phyloP scores from a whole-genome alignment of 2,329 filamentous ascomycete species.

The Calonectria ilicicola region DNA sequence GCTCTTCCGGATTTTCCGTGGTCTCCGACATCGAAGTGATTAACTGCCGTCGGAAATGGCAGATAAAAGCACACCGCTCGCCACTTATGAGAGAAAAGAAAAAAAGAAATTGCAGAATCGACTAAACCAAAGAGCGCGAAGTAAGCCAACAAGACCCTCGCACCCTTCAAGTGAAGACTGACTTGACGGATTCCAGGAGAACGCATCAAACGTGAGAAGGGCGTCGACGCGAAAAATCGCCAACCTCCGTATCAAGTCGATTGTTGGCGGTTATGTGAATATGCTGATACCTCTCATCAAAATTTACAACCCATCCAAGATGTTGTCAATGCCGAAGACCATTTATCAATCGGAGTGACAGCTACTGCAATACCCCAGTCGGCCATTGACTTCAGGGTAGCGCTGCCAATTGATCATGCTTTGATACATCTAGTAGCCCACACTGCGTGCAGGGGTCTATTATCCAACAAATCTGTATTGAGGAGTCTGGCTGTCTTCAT shows the following conservation, averaged over 20 bases:
- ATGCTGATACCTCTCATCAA: not conserved
- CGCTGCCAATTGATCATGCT: conserved; percentile 18
- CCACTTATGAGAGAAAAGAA: conserved; percentile 12
- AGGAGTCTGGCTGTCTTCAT: not conserved
- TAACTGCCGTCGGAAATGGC: not conserved
- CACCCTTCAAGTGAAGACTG: not conserved
- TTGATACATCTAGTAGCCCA: conserved; percentile 26
- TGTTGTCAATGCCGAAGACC: no score
- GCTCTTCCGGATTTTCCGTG: no score
- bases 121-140: conserved; percentile 30
- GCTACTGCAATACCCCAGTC: no score
- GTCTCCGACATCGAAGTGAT: not conserved
- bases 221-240: not conserved
- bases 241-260: conserved; percentile 22
- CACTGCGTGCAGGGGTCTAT: conserved; percentile 28
- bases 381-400: rapidly evolving
- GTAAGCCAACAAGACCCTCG: conserved; percentile 7
- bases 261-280: conserved; percentile 23
- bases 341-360: not conserved
- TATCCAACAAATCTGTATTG: conserved; percentile 24
- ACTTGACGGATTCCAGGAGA: not conserved
- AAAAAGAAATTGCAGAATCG: conserved; percentile 29
- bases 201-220: conserved; percentile 4
- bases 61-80: not conserved
- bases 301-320: not conserved